These are phyloP conservation scores for Phytopythium delawarense DNA, from an alignment of 352 stramenopile species.

Conservation along the genomic window DNA sequence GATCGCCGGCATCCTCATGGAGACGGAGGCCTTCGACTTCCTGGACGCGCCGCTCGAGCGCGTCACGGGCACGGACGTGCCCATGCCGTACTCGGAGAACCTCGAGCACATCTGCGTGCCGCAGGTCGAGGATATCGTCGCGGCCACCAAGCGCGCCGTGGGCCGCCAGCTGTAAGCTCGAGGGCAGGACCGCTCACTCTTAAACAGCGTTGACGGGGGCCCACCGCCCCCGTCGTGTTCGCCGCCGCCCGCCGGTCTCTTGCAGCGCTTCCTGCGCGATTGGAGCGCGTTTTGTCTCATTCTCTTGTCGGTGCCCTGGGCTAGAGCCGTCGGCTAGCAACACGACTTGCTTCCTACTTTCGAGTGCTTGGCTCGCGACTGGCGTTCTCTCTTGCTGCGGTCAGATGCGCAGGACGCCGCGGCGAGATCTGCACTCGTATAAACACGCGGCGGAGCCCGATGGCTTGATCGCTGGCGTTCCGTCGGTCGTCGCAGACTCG, in stretches of 20 bases:
- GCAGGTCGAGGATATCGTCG: constrained; percentile 93
- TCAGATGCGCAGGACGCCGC: too few species aligned
- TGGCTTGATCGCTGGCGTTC: neutral
- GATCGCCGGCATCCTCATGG: constrained; percentile 97
- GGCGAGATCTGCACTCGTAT: too few species aligned
- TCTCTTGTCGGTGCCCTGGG: neutral
- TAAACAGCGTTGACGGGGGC: constrained; percentile 4
- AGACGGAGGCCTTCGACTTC: constrained; percentile 98
- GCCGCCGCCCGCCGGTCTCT: neutral
- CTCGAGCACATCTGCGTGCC: constrained; percentile 95
- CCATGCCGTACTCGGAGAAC: constrained; percentile 98
- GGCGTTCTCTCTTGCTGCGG: neutral
- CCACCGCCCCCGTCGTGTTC: neutral
- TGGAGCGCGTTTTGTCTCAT: constrained; percentile 1
- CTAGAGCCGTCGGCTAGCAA: neutral
- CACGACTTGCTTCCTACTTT: neutral
- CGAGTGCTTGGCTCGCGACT: neutral
- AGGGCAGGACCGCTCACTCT: neutral
- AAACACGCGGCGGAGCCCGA: too few species aligned
- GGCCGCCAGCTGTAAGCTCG: constrained; percentile 61
- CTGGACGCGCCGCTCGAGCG: constrained; percentile 97
- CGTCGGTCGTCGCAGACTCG: neutral
- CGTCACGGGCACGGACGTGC: constrained; percentile 97
- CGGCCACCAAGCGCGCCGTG: constrained; percentile 88
- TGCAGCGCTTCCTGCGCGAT: neutral